Evolutionary conservation across 257 asterid genomes (phyloP), one percentile per base, ranked within the genome.

Genomic region (Thymus mandschuricus): DNA sequence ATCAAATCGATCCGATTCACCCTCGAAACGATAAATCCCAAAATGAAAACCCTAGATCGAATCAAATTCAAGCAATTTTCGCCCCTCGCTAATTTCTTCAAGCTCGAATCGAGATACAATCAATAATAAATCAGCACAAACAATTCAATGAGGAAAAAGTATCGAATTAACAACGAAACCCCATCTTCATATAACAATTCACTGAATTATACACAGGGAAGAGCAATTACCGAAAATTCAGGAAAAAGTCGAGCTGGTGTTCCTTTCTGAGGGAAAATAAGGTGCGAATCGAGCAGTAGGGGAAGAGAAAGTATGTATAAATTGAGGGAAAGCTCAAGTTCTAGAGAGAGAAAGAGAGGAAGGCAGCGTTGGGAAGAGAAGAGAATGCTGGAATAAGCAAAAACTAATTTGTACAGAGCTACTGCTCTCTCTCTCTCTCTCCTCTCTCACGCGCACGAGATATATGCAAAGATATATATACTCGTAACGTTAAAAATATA

Each of bases 1-100:
- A 74, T 66, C 67, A 59, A 75, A 68, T 55, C 81, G 75, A 79
- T 77, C 82, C n/a, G 76, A 76, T 74, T 70, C 30, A 68, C 12
- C 49, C 43, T 56, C 50, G 57, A 57, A 68, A 71, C 4, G 28
- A 71, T 10, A 68, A 68, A 34, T 72, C 76, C 75, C 71, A 35
- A 46, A 71, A 33, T 21, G 3, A 7, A 76, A 83, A 83, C 81
- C 87, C 87, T 80, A 83, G 81, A 80, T 80, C 85, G 82, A 80
- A 83, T 77, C 78, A 67, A 71, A 72, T 72, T 54, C 76, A 44
- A 41, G 13, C 41, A 70, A 66, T 10, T 74, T 60, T 4, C 62
- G 51, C 48, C 72, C 65, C 55, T 48, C 65, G 31, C 27, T 11
- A 68, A 74, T 62, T 58, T 1, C 51, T 30, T 49, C 65, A 52